Base-by-base conservation (phyloP, 805 yeast species). In the Blastobotrys chiropterorum region DNA sequence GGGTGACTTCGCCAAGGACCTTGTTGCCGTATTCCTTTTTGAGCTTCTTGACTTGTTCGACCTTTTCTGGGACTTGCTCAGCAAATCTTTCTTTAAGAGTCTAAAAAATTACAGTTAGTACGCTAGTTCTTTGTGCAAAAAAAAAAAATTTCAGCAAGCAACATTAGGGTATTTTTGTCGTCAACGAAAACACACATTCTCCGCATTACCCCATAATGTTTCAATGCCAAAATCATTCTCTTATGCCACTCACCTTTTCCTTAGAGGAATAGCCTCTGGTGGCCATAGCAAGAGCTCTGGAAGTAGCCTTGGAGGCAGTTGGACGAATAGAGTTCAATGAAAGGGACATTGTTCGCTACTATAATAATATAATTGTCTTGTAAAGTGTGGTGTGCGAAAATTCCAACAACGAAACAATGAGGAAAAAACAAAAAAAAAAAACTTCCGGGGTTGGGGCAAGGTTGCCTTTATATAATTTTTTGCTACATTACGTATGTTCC, bases 61-160 rank as follows among this genome's bases (percentile, higher is more conserved):
- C 86, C 77, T 87, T 87, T 66, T 80, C 90, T 60, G 98, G 98
- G 70, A 90, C 81, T 60, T 88, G 77, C 68, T 88, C 95, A 52
- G 90, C 95, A 69, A 94, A 90, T 70, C 95, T 84, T 74, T 94
- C 96, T 74, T 94, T 94, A 65, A 94, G 79, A 59, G 97, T 69
- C 63, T 47, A 40, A 40, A 38, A 38, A 38, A 40, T n/a, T 40
- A n/a, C 3, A 8, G 20, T 15, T 16, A 16, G 17, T 20, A 16
- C 16, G 16, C 20, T 17, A 15, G 43, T 40, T 40, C 20, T 5
- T 4, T 38, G 47, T n/a, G 42, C 16, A 39, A 15, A 41, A n/a
- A 17, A 42, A 42, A 15, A 20, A 42, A 19, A 42, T 19, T 42
- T 21, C 16, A 8, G 21, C 34, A 21, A 19, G 17, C 34, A 20